Conservation (phyloP, 805 yeast species). For the Sugiyamaella boreocaroliniensis region DNA sequence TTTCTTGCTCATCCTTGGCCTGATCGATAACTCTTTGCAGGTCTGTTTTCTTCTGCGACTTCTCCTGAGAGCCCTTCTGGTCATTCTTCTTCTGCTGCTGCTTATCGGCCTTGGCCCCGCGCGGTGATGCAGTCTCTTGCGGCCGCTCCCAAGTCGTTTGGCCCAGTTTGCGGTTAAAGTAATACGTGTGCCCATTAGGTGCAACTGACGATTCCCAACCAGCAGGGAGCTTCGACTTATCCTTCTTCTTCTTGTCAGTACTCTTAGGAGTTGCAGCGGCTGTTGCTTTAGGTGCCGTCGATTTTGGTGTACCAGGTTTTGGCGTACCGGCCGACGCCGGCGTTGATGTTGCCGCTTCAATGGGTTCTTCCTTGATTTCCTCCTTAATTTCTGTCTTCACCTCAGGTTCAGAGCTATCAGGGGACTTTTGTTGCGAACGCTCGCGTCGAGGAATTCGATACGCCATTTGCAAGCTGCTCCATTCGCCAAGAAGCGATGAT, state of each 20-base stretch:
- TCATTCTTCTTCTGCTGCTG: slow-evolving; percentile 12
- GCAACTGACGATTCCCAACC: slow-evolving; percentile 63
- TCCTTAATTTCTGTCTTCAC: not conserved
- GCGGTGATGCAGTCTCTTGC: slow-evolving; percentile 6
- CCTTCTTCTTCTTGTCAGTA: not conserved
- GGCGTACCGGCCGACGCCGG: not conserved
- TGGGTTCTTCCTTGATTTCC: not conserved
- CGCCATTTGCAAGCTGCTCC: slow-evolving; percentile 76
- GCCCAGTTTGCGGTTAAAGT: slow-evolving; percentile 44
- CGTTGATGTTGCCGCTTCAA: not conserved
- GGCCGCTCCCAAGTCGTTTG: slow-evolving; percentile 61
- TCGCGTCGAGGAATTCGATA: slow-evolving; percentile 70
- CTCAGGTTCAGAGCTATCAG: slow-evolving; percentile 7
- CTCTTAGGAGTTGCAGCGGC: not conserved
- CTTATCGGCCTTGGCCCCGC: not conserved
- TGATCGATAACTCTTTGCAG: slow-evolving; percentile 37
- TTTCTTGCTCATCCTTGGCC: slow-evolving; percentile 26
- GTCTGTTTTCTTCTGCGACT: slow-evolving; percentile 19
- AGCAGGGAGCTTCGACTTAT: slow-evolving; percentile 38
- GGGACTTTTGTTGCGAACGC: slow-evolving; percentile 10
- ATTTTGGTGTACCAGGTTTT: not conserved
- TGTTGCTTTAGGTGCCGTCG: not conserved
- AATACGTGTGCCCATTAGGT: slow-evolving; percentile 42
- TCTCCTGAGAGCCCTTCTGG: slow-evolving; percentile 26
- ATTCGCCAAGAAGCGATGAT: slow-evolving; percentile 46